Evolutionary conservation across 225 moss, liverwort and hornwort species (phyloP), one percentile per base, ranked within the genome.

Genomic region (Lunularia cruciata): DNA sequence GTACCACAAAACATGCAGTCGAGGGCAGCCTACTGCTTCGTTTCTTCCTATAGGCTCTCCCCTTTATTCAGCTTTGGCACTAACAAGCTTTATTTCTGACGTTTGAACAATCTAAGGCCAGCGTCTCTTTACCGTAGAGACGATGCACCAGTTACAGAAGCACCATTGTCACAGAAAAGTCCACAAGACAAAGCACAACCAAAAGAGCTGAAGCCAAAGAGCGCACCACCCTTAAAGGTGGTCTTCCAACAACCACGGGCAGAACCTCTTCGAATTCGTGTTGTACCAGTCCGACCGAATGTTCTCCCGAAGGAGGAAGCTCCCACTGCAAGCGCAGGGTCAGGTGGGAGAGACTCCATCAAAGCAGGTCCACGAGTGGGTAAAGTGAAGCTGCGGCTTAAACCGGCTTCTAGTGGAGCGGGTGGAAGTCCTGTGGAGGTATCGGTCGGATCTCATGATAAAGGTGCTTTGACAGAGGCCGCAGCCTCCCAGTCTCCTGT

Each of bases 51-150:
- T n/a, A n/a, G n/a, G n/a, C n/a, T n/a, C n/a, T n/a, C n/a, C n/a
- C n/a, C n/a, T n/a, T n/a, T n/a, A n/a, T n/a, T n/a, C n/a, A n/a
- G n/a, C n/a, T n/a, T n/a, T n/a, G n/a, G n/a, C n/a, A n/a, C n/a
- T n/a, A n/a, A n/a, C n/a, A n/a, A n/a, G n/a, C n/a, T n/a, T n/a
- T n/a, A n/a, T n/a, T 2, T 43, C 7, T 39, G 39, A 28, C 28
- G 26, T 25, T 61, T 0, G 5, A 36, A 0, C 23, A 28, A 39
- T 45, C 43, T 30, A 73, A 93, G 93, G 75, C 81, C 89, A 71
- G 92, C 92, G 65, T 88, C 95, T 56, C 74, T 92, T 62, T 92
- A 83, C 71, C 85, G 86, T 75, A 79, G 79, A 63, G 85, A 74
- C 22, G 86, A 79, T 67, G 23, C 68, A 68, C 67, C 81, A 83